Evolutionary conservation across 148 eudicot genomes (phyloP), one percentile per base, ranked within the genome.

Genomic region (Chenopodium quinoa): DNA sequence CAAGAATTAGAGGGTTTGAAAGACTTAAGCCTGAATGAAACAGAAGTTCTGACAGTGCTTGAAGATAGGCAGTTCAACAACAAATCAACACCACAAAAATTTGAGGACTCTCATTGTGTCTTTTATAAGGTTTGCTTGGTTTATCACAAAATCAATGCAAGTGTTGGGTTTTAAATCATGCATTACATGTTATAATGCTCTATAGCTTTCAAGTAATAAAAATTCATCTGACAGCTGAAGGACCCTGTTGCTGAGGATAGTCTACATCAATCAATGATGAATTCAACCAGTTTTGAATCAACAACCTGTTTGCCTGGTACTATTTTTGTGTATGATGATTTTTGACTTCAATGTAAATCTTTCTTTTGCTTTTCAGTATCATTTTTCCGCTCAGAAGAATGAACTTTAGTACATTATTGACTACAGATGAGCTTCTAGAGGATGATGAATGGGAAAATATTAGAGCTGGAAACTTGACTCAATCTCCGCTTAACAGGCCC

Each of bases 401-500:
- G 31, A 47, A 50, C 76, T 29, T 9, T 56, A 78, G 44, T 46
- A 37, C 60, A 73, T 5, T 5, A 6, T 4, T 25, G n/a, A 40
- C 23, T 54, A 23, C 73, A 92, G 94, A 85, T 60, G 90, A 84
- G 78, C 47, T 82, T 31, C 69, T 78, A 50, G 78, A 82, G 70
- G 74, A 72, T 54, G 81, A 69, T 4, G 86, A 86, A 71, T 79
- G 22, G 52, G 37, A 62, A 78, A 82, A n/a, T 58, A 48, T 69
- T 47, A 69, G 73, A 81, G 34, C 48, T 54, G 63, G 66, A 29
- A 74, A 74, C 64, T 79, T 64, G 25, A 54, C 46, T 44, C 78
- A 73, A 27, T 85, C 87, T 22, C 84, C 91, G 46, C 88, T 90
- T 22, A 67, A 76, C 79, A 83, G 83, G 73, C 82, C 78, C 75